Evolutionary conservation across 2,329 filamentous ascomycete species (phyloP).

Genomic region (Neonectria coccinea): DNA sequence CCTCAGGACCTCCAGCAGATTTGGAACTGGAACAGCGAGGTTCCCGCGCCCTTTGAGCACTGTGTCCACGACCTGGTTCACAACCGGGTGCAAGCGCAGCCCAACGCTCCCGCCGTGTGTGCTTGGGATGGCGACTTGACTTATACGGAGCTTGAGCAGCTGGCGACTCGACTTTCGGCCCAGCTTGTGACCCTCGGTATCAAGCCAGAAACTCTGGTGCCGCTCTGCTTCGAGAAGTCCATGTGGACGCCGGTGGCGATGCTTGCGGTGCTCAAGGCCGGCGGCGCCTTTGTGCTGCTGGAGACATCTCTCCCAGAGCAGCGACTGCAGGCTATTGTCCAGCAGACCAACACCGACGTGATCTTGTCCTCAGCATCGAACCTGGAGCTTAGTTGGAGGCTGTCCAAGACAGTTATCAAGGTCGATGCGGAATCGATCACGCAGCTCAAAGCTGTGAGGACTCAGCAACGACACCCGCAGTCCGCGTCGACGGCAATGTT

Average conservation of each 20-base stretch:
- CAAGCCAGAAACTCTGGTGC: slow-evolving; percentile 38
- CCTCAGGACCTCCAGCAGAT: slow-evolving; percentile 32
- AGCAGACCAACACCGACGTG: background rate
- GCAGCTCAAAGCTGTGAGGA: background rate
- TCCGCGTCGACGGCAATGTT: background rate
- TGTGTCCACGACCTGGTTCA: slow-evolving; percentile 38
- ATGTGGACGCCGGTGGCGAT: slow-evolving; percentile 40
- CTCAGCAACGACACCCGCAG: background rate
- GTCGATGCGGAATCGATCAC: background rate
- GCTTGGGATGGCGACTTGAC: slow-evolving; percentile 51
- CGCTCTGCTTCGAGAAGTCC: slow-evolving; percentile 43
- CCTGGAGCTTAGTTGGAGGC: background rate
- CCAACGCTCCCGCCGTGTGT: slow-evolving; percentile 36
- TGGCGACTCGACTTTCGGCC: slow-evolving; percentile 54
- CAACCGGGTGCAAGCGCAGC: slow-evolving; percentile 28
- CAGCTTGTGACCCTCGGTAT: slow-evolving; percentile 50
- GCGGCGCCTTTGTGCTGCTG: slow-evolving; percentile 37
- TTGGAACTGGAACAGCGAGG: slow-evolving; percentile 30
- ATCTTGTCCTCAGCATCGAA: background rate
- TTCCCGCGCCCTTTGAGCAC: slow-evolving; percentile 34
- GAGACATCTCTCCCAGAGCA: slow-evolving; percentile 30
- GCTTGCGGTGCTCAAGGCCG: slow-evolving; percentile 43
- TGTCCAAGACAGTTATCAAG: background rate
- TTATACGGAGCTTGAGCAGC: slow-evolving; percentile 54
- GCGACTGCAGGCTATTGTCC: background rate